A percentile compares a stretch with the other conserved stretches of the same genome.
Evolutionary conservation across 176 grass and related monocot genomes (phyloP).

Genomic region (Sorghum bicolor): DNA sequence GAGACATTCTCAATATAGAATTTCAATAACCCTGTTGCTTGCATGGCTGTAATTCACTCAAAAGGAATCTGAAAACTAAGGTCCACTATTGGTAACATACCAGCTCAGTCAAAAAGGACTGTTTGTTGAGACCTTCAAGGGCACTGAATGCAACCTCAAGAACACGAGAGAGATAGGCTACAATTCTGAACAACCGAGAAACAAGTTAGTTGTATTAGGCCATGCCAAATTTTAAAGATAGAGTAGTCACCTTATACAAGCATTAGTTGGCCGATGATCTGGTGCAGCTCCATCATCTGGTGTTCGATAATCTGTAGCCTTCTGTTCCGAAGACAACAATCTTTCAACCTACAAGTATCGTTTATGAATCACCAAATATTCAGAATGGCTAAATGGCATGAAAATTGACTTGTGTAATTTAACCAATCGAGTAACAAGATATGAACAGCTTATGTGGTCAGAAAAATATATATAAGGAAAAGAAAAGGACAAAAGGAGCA

Average conservation of each 20-base stretch:
- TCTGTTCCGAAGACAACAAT: constrained; percentile 94
- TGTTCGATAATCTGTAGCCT: constrained; percentile 84
- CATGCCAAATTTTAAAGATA: constrained; percentile 24
- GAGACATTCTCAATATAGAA: no score
- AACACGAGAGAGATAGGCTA: constrained; percentile 96
- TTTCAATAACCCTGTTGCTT: constrained; percentile 22
- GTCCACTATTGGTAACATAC: constrained; percentile 49
- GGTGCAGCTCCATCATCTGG: constrained; percentile 93
- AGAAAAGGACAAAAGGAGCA: constrained; percentile 13
- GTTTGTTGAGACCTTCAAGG: constrained; percentile 97
- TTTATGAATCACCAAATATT: constrained; percentile 23
- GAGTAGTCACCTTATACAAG: constrained; percentile 76
- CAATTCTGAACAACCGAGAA: constrained; percentile 71
- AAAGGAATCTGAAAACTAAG: background rate
- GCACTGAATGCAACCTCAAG: constrained; percentile 96
- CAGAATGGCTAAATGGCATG: background rate
- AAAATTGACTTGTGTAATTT: constrained; percentile 1
- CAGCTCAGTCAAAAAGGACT: constrained; percentile 98
- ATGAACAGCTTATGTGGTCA: background rate
- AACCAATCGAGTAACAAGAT: constrained; percentile 9
- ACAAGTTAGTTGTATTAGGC: constrained; percentile 35
- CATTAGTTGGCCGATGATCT: constrained; percentile 95
- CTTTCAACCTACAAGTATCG: constrained; percentile 71
- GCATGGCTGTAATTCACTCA: background rate
- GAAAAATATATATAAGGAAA: background rate